Base-by-base conservation (phyloP, 2,329 filamentous ascomycete genomes). In the Myriosclerotinia scirpicola region DNA sequence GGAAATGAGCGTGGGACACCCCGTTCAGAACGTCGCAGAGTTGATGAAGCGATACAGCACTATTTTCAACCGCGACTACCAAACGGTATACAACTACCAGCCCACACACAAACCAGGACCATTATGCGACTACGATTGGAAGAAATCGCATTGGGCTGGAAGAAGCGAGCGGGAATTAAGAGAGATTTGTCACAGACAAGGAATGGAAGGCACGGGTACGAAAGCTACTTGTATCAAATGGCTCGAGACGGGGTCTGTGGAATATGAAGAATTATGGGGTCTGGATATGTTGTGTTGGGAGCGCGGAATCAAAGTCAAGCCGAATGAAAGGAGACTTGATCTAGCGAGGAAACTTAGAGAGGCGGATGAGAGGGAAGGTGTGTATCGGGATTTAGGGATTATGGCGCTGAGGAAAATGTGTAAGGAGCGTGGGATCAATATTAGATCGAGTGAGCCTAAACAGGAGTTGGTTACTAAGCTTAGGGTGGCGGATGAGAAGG, bases 121-220 rank as follows among this genome's bases (percentile, higher is more conserved):
- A 1, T 22, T 65, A 1, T 71, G 69, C 30, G 64, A 69, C 22
- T 73, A 71, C 44, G 54, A 72, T 42, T 70, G 68, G 68, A 68
- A 68, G 17, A 48, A 69, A 14, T 73, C 71, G 0, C 71, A 68
- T 12, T 73, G 72, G 72, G 71, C 71, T 0, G 54, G 38, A 6
- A 67, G 53, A 40, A 68, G 58, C 3, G 55, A 68, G 42, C 52
- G 64, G 2, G 63, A 74, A 26, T 40, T 73, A 20, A 9, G 2
- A 0, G 67, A 69, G 11, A 71, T 72, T 5, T 71, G 67, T 56
- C 1, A 1, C 1, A 46, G 68, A 9, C 65, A 68, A 36, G 68
- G 58, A 15, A 71, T 70, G 44, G 17, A 20, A n/a, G 44, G 5
- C 15, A 20, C 7, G 5, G 44, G 20, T n/a, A 48, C 30, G 3